Evolutionary conservation across 345 rosid genomes (phyloP), one percentile per base, ranked within the genome.

Genomic region (Tarenaya hassleriana): DNA sequence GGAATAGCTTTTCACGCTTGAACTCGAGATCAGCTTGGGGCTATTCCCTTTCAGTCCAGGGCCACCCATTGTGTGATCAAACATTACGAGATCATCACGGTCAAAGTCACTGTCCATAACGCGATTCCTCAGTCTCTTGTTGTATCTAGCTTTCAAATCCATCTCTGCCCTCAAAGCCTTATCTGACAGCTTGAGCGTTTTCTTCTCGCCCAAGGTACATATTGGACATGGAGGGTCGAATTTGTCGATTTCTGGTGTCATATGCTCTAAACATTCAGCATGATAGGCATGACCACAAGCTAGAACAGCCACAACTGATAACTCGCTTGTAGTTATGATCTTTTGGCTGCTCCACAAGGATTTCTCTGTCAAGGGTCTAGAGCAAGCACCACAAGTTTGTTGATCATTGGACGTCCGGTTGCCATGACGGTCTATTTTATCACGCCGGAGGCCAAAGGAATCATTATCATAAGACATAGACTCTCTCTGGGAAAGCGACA

Each of bases 261-360:
- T 66, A 39, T 70, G 73, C 67, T 94, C 99, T 79, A 94, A 77
- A 75, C 99, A 94, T 33, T 94, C 99, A 33, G 94, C 94, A 54
- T 94, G 99, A 68, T 81, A 94, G 58, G 77, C 84, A 75, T 94
- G 99, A n/a, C 97, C 97, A 50, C 99, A 94, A 12, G 71, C 74
- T 61, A 94, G 71, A 58, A 94, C 77, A 12, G 97, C 72, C 33
- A 85, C 95, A 15, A 83, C 83, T 40, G 83, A 66, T 39, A 74
- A 78, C 66, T 85, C 95, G 40, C 73, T 82, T 49, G 63, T 76
- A 50, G 73, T 65, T 19, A 76, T 56, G 9, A 88, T 83, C 71
- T 82, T 88, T 71, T 75, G 88, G 59, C 78, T 73, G 62, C 92
- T 72, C 92, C 92, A 88, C 47, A 74, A 62, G 17, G 89, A 88